Percentiles rank a stretch among this genome's conserved stretches.
Conservation (phyloP, 768 basidiomycete species). For the Dentipellis fragilis region DNA sequence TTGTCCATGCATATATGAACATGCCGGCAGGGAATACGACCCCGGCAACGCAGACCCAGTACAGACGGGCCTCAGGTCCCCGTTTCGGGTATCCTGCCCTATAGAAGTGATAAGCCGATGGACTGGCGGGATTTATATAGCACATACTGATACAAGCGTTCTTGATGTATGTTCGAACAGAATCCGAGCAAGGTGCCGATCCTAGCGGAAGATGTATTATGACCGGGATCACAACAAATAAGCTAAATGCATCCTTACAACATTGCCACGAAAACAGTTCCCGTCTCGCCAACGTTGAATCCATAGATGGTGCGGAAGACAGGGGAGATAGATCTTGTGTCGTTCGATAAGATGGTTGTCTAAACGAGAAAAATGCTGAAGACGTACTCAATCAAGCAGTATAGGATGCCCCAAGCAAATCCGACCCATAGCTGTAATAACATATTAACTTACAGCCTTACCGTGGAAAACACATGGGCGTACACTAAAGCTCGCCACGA, state of each 20-base stretch:
- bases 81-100: constrained; percentile 18
- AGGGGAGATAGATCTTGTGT: constrained; percentile 39
- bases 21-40: constrained; percentile 48
- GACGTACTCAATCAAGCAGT: constrained; percentile 49
- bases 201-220: constrained; percentile 23
- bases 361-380: not conserved
- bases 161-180: constrained; percentile 22
- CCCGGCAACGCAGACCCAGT: constrained; percentile 42
- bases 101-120: not conserved
- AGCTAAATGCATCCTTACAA: constrained; percentile 26
- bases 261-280: constrained; percentile 49
- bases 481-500: constrained; percentile 67
- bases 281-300: constrained; percentile 51
- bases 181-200: constrained; percentile 32
- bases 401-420: constrained; percentile 70
- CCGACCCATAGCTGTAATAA: constrained; percentile 52
- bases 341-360: not conserved
- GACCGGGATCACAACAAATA: not conserved
- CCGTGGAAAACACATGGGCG: constrained; percentile 12
- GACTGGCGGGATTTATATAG: not conserved
- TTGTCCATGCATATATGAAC: constrained; percentile 69
- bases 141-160: constrained; percentile 19
- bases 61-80: constrained; percentile 53
- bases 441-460: not conserved
- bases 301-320: constrained; percentile 47